Evolutionary conservation across 169 alveolate species (phyloP), one percentile per base, ranked within the genome.

Genomic region (Cryptosporidium felis): DNA sequence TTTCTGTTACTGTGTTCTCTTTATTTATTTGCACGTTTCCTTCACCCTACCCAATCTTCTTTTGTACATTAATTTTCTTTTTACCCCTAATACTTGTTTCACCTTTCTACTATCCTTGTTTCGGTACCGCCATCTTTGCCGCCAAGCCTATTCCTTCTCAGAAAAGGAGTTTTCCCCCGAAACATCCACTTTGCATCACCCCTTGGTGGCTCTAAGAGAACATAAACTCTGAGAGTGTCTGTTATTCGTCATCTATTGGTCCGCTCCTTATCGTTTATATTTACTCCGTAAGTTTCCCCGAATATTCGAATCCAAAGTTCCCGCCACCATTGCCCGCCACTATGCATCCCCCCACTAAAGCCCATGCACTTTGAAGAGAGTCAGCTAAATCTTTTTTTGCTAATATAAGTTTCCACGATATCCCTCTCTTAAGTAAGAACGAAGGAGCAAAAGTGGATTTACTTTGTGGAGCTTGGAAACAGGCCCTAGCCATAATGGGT

Each of bases 281-380:
- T n/a, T n/a, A n/a, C n/a, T n/a, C n/a, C n/a, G n/a, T n/a, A n/a
- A n/a, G n/a, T n/a, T n/a, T n/a, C n/a, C n/a, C n/a, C n/a, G n/a
- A n/a, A n/a, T n/a, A n/a, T n/a, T n/a, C n/a, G n/a, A n/a, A n/a
- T n/a, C n/a, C n/a, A n/a, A n/a, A n/a, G 9, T 9, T 18, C 63
- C 62, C 63, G 63, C 63, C 63, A 6, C n/a, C 4, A 56, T 21
- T 1, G 44, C 63, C 63, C 63, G 63, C 63, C 45, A 5, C 2
- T 56, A 28, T 56, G 63, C 63, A 56, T 56, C 63, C 63, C 63
- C 63, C 63, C 63, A 56, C 63, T 56, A 5, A n/a, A n/a, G 34
- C 45, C 63, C 63, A 56, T 56, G 63, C 63, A 56, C 36, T 30
- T 56, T 56, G 63, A 56, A 56, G n/a, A 21, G 32, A 30, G 63